A percentile compares a stretch with the other conserved stretches of the same genome.
Conservation (phyloP, 805 yeast genomes). For the Yamadazyma kitorensis region DNA sequence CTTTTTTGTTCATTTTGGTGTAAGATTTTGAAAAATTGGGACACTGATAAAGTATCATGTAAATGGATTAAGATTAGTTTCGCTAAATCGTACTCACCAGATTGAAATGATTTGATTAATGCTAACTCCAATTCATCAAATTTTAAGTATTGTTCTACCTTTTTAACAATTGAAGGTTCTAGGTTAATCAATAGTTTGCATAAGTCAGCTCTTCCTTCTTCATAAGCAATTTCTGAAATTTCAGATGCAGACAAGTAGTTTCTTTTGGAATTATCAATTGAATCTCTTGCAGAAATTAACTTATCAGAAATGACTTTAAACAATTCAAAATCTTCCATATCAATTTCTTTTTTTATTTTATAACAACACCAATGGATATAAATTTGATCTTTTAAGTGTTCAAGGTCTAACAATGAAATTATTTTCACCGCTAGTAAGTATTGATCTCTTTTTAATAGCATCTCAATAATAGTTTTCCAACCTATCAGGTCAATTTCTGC, state of each 20-base stretch:
- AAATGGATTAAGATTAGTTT: constrained; percentile 55
- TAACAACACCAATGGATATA: constrained; percentile 79
- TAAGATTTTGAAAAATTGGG: constrained; percentile 68
- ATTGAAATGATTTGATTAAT: constrained; percentile 59
- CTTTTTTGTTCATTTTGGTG: constrained; percentile 42
- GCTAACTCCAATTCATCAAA: constrained; percentile 76
- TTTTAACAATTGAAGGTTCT: constrained; percentile 63
- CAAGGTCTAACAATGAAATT: constrained; percentile 44
- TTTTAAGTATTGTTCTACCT: constrained; percentile 56
- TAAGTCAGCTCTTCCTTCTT: constrained; percentile 75
- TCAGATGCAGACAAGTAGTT: constrained; percentile 50
- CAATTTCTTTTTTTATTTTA: constrained; percentile 56
- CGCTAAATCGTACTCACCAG: constrained; percentile 59
- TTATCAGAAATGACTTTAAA: constrained; percentile 47
- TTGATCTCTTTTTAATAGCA: constrained; percentile 56
- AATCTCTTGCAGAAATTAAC: constrained; percentile 27
- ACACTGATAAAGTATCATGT: constrained; percentile 50
- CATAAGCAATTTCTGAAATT: constrained; percentile 63
- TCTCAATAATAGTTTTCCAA: constrained; percentile 50
- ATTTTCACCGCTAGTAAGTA: constrained; percentile 65
- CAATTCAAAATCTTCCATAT: constrained; percentile 57
- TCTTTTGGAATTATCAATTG: background rate
- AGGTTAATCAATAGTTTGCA: constrained; percentile 65
- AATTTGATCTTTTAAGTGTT: constrained; percentile 41
- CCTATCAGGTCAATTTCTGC: constrained; percentile 52